Conservation (phyloP, 305 asterid genomes). For the Fraxinus baroniana region DNA sequence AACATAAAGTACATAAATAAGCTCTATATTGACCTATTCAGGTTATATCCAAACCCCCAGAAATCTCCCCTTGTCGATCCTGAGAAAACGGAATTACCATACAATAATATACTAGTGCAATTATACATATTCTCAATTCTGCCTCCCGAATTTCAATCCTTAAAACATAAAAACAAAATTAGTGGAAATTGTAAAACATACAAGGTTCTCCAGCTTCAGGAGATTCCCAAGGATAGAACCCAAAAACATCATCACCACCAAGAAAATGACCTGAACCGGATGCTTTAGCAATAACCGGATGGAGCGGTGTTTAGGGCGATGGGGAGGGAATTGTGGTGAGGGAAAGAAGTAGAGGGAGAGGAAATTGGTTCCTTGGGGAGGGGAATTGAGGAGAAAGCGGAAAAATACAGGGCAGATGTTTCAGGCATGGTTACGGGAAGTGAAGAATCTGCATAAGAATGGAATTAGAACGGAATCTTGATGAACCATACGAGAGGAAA, state of each 20-base stretch:
- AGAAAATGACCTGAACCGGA: constrained; percentile 38
- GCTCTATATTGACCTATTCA: not conserved
- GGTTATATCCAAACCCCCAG: not conserved
- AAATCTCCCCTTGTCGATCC: not conserved
- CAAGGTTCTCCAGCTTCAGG: constrained; percentile 36
- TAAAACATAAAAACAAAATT: too few species aligned
- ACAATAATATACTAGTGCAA: not conserved
- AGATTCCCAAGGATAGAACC: constrained; percentile 57
- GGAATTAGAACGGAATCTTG: not conserved
- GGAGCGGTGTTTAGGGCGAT: constrained; percentile 27
- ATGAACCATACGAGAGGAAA: constrained; percentile 1
- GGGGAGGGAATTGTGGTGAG: constrained; percentile 31
- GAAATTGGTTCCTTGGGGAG: constrained; percentile 29
- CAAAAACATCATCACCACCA: constrained; percentile 44
- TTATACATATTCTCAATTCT: too few species aligned
- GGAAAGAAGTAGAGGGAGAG: constrained; percentile 34
- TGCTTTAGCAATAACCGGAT: constrained; percentile 28
- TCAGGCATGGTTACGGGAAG: constrained; percentile 41
- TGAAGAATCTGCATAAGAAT: constrained; percentile 10
- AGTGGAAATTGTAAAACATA: constrained; percentile 15
- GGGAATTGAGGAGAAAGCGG: constrained; percentile 35
- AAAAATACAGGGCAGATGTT: constrained; percentile 40
- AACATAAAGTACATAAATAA: not conserved
- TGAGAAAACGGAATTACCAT: not conserved
- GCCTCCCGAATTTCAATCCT: too few species aligned